Base-by-base conservation (phyloP, 1,139 yeast species). In the Debaryomycetaceae sp. region DNA sequence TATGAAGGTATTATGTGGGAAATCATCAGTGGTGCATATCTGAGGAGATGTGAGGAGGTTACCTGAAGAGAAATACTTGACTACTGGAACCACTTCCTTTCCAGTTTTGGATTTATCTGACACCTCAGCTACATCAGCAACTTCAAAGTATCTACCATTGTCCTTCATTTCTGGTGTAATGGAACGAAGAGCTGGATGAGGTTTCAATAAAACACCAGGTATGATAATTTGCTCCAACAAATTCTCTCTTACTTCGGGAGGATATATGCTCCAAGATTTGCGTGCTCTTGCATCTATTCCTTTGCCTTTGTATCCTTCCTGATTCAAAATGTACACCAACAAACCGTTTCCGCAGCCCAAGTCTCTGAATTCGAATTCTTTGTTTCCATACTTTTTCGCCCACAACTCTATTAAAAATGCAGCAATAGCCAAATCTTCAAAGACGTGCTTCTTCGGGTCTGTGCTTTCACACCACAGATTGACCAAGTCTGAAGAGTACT, bases 331-430 rank as follows among this genome's bases (percentile, higher is more conserved):
- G 52, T 87, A 79, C 6, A 88, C 95, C 37, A 92, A 65, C 15
- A 88, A 70, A 2, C 98, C 98, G 61, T 92, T 92, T 6, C 98
- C 98, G 65, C 98, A 92, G 0, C 98, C 98, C 41, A 91, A 61
- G 59, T 92, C 98, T 45, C 94, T 75, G 56, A 91, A 91, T 49
- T 83, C 81, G 56, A 87, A 80, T 2, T 64, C 55, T 28, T 69
- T 67, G 31, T 61, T 61, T 30, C 64, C 56, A 49, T 83, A 86
- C 42, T 78, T 77, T 35, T 73, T 67, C 6, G 65, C 66, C 98
- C 98, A 91, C 31, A 87, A 72, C 58, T 87, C 96, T n/a, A 91
- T 85, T 43, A 92, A 68, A 52, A 91, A 92, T 0, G 98, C 96
- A 0, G 98, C 98, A 50, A 92, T 91, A 2, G 96, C 95, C 41